Evolutionary conservation across 2,329 filamentous ascomycete species (phyloP).

Genomic region (Alternaria metachromatica): DNA sequence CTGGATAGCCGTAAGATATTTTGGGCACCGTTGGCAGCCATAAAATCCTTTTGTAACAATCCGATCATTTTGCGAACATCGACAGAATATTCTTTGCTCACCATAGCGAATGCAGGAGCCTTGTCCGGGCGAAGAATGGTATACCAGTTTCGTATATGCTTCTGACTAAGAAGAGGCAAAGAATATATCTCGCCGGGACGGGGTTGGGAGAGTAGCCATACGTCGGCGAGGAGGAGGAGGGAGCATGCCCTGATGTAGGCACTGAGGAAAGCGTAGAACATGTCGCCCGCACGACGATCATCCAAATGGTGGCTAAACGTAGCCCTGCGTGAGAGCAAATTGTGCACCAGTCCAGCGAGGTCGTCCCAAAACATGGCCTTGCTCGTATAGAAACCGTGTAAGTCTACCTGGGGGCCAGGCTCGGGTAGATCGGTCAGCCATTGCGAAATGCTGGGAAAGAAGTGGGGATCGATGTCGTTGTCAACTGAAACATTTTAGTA

Average conservation of each 20-base stretch:
- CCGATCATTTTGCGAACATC: slow-evolving; percentile 27
- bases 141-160: slow-evolving; percentile 36
- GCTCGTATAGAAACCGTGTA: slow-evolving; percentile 34
- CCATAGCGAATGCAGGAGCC: slow-evolving; percentile 29
- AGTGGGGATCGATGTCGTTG: slow-evolving; percentile 24
- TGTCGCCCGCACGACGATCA: slow-evolving; percentile 30
- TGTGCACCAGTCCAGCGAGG: slow-evolving; percentile 35
- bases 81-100: slow-evolving; percentile 36
- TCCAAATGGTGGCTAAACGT: slow-evolving; percentile 39
- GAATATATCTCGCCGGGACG: slow-evolving; percentile 23
- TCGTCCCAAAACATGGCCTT: slow-evolving; percentile 46
- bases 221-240: slow-evolving; percentile 35
- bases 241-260: slow-evolving; percentile 39
- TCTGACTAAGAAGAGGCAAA: slow-evolving; percentile 32
- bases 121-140: slow-evolving; percentile 35
- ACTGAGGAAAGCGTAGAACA: slow-evolving; percentile 36
- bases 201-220: slow-evolving; percentile 25
- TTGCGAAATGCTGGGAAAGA: slow-evolving; percentile 30
- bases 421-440: slow-evolving; percentile 42
- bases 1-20: slow-evolving; percentile 34
- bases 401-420: slow-evolving; percentile 26
- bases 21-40: slow-evolving; percentile 32
- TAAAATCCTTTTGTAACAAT: slow-evolving; percentile 32
- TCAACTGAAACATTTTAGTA: slow-evolving; percentile 27
- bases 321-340: slow-evolving; percentile 35